These are phyloP conservation scores for Pleomassaria siparia DNA, from an alignment of 2,329 filamentous ascomycete genomes.

Conservation along the genomic window DNA sequence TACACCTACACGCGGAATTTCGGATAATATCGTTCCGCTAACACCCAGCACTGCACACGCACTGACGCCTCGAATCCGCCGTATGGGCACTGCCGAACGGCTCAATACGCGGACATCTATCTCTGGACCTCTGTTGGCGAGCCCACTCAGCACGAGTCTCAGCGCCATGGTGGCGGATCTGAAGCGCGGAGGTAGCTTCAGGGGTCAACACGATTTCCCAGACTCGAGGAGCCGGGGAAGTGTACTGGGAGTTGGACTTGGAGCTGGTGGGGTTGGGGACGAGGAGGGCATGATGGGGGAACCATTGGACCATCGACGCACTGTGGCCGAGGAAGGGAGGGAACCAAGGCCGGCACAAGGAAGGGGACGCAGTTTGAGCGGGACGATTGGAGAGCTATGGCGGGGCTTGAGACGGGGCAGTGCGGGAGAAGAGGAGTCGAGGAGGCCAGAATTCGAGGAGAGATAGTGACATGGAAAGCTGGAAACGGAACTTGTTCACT, in stretches of 20 bases:
- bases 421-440: not conserved
- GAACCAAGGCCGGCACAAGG: conserved; percentile 4
- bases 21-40: conserved; percentile 19
- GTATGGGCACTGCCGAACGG: conserved; percentile 37
- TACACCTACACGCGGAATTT: conserved; percentile 17
- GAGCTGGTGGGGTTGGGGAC: conserved; percentile 10
- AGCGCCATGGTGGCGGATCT: conserved; percentile 67
- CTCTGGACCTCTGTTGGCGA: conserved; percentile 59
- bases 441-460: no score
- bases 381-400: conserved; percentile 34
- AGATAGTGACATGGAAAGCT: no score
- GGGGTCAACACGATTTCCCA: conserved; percentile 5
- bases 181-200: conserved; percentile 54
- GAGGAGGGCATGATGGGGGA: conserved; percentile 16
- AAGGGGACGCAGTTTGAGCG: conserved; percentile 30
- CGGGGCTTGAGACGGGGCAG: conserved; percentile 14
- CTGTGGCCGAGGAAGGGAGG: conserved; percentile 9
- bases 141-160: conserved; percentile 61
- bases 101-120: conserved; percentile 52
- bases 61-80: conserved; percentile 26
- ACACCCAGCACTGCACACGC: conserved; percentile 22
- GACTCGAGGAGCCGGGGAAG: conserved; percentile 18
- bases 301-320: conserved; percentile 25
- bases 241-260: conserved; percentile 21
- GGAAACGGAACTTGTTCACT: no score